Conservation (phyloP, 345 rosid species). For the Euphorbia peplus region DNA sequence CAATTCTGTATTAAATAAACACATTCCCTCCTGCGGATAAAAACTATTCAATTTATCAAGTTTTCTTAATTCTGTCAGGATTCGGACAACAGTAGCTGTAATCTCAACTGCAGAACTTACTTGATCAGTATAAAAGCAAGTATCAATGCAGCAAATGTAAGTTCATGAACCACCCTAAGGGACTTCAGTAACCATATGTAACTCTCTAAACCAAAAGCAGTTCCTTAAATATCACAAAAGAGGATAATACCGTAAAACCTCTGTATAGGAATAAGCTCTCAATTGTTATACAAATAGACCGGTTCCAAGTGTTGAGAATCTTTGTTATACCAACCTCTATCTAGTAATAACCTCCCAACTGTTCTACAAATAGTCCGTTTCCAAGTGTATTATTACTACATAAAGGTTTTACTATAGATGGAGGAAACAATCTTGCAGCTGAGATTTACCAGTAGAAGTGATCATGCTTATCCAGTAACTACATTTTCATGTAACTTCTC, state of each 20-base stretch:
- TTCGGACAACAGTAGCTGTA: not conserved
- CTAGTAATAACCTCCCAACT: too few species aligned
- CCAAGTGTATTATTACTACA: too few species aligned
- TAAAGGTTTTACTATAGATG: too few species aligned
- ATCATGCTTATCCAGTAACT: not conserved
- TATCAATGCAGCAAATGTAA: not conserved
- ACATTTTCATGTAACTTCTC: not conserved
- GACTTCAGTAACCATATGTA: not conserved
- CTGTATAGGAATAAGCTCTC: too few species aligned
- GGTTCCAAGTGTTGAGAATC: too few species aligned
- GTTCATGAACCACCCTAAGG: not conserved
- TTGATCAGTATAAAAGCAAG: not conserved
- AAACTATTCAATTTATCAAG: too few species aligned
- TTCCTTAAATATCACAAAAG: not conserved
- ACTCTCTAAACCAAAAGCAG: not conserved
- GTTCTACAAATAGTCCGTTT: too few species aligned
- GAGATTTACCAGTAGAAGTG: not conserved
- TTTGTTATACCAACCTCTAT: too few species aligned
- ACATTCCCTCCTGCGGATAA: too few species aligned
- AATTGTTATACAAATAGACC: too few species aligned
- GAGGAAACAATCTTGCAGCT: too few species aligned
- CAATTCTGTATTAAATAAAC: not conserved
- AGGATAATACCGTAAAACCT: too few species aligned
- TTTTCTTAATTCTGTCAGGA: not conserved
- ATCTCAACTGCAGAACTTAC: not conserved